phyloP scores from a whole-genome alignment of 2,329 filamentous ascomycete genomes.

The Plenodomus lindquistii region DNA sequence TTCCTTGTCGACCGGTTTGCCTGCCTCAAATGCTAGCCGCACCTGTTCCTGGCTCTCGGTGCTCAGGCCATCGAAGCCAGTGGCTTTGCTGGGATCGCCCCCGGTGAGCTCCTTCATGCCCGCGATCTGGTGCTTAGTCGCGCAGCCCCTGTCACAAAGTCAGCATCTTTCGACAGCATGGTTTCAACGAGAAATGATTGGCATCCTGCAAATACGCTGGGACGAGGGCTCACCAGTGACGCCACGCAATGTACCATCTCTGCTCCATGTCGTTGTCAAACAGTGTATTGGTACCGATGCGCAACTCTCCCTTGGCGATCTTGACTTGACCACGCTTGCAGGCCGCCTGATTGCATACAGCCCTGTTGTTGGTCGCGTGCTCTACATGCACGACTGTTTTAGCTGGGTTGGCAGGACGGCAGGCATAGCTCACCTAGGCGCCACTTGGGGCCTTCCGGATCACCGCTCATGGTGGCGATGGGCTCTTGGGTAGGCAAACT shows the following conservation, averaged over 20 bases:
- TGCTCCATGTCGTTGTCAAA: constrained; percentile 62
- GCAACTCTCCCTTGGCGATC: constrained; percentile 76
- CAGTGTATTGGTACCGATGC: constrained; percentile 66
- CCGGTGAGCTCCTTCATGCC: constrained; percentile 63
- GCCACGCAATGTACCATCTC: constrained; percentile 66
- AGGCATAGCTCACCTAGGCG: constrained; percentile 9
- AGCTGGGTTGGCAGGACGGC: not conserved
- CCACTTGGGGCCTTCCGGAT: constrained; percentile 15
- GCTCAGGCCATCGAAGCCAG: constrained; percentile 76
- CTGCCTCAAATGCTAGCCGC: constrained; percentile 68
- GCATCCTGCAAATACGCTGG: no score
- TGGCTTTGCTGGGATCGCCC: constrained; percentile 65
- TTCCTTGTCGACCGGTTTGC: constrained; percentile 77
- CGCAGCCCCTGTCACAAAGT: constrained; percentile 69
- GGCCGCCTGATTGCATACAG: constrained; percentile 65
- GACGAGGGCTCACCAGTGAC: constrained; percentile 71
- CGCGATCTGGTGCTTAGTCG: constrained; percentile 72
- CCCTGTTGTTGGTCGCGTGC: constrained; percentile 8
- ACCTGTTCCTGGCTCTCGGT: constrained; percentile 73
- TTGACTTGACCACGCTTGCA: constrained; percentile 66
- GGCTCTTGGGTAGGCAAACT: not conserved
- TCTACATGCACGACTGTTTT: constrained; percentile 5
- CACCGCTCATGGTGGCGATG: not conserved
- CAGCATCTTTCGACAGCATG: not conserved
- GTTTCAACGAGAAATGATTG: no score